A percentile compares a stretch with the other conserved stretches of the same genome.
phyloP scores from a whole-genome alignment of 116 monocot species.

The Dioscorea cayenensis region DNA sequence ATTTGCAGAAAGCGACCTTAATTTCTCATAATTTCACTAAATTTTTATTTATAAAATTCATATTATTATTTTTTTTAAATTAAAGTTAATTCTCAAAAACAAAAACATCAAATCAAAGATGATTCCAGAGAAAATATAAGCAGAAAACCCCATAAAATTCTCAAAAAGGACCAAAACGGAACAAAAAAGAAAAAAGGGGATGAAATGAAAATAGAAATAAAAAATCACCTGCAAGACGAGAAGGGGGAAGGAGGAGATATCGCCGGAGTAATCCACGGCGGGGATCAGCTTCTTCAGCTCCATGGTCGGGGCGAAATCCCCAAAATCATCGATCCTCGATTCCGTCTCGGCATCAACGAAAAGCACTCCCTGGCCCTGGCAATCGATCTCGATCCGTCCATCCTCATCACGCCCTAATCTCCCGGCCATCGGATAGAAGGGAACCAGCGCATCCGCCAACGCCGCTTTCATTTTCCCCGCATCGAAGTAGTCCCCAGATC shows the following conservation, averaged over 20 bases:
- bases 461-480: slow-evolving; percentile 32
- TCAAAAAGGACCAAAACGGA: neutral
- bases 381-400: slow-evolving; percentile 81
- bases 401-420: slow-evolving; percentile 52
- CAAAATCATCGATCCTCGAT: slow-evolving; percentile 53
- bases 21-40: too few relatives aligned
- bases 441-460: slow-evolving; percentile 53
- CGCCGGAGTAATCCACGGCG: slow-evolving; percentile 62
- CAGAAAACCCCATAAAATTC: too few relatives aligned
- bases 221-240: slow-evolving; percentile 71
- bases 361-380: slow-evolving; percentile 67
- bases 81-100: too few relatives aligned
- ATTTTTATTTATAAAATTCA: too few relatives aligned
- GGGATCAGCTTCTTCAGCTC: slow-evolving; percentile 88
- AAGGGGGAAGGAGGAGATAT: slow-evolving; percentile 63
- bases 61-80: too few relatives aligned
- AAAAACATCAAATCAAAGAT: too few relatives aligned
- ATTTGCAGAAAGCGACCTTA: too few relatives aligned
- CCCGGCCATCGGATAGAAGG: slow-evolving; percentile 90
- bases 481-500: slow-evolving; percentile 41
- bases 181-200: neutral
- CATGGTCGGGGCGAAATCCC: slow-evolving; percentile 94
- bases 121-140: too few relatives aligned
- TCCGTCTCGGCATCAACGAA: slow-evolving; percentile 71
- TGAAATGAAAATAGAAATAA: too few relatives aligned